Evolutionary conservation across 805 yeast species (phyloP), one percentile per base, ranked within the genome.

Genomic region (Yueomyces sinensis): DNA sequence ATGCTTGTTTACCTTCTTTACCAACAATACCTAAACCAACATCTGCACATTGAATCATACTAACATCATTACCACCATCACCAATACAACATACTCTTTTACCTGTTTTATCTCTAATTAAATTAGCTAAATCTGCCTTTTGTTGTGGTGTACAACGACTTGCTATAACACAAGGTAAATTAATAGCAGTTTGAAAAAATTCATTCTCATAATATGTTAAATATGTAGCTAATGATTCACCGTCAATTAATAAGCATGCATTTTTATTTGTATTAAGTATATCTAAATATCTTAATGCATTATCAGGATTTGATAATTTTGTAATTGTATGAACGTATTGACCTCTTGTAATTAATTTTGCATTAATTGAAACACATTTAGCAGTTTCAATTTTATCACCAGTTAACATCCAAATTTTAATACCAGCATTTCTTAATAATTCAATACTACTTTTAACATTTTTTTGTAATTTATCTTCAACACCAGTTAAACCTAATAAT

Each of bases 301-400:
- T 64, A 15, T 74, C 79, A n/a, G 71, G 69, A 22, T 64, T 59
- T 14, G 55, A 51, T 29, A 82, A 54, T 41, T 74, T 78, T 3
- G 94, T 81, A 27, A 91, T 70, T 1, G 86, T 76, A 52, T 87
- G 95, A 18, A 93, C 86, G 45, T 78, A 80, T 58, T 91, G 98
- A 3, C 98, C 98, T 43, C 97, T 72, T 2, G 94, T 69, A 22
- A 91, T 89, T 33, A 91, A 70, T 49, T 87, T 79, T 19, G 96
- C 91, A 55, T 94, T 82, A n/a, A 93, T 82, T 17, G 96, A 86
- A 29, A 91, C 96, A 68, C 98, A 91, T 39, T 84, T 74, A 1
- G 98, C 98, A 0, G 99, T 91, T 60, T 91, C 99, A 6, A 91
- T 96, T 56, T 91, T 91, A 57, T 91, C 99, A 44, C 99, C 99